Evolutionary conservation across 805 yeast genomes (phyloP), one percentile per base, ranked within the genome.

Genomic region (Ogataea haglerorum): DNA sequence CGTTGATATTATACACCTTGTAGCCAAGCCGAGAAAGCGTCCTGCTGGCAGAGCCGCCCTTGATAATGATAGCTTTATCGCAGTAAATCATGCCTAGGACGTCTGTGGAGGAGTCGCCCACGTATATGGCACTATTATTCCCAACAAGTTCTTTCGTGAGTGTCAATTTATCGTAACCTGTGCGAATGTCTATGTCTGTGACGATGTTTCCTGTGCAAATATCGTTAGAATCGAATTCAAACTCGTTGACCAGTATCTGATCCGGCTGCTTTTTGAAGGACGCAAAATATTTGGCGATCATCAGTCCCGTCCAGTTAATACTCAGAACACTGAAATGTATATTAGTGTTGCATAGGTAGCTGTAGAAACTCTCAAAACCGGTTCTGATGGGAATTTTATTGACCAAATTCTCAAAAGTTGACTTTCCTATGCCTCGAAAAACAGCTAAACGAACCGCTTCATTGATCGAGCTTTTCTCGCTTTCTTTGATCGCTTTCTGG

Each of bases 101-200:
- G 60, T 81, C 88, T 0, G 85, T 79, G 0, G 73, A 52, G 41
- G 85, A 77, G 49, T 81, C 88, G 1, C 88, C 88, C 12, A 80
- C 62, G 51, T 80, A 81, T 16, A 69, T 36, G 14, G 40, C 16
- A 0, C 50, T 38, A 34, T 8, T 62, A 35, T 5, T 32, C 19
- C 5, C 48, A 30, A 1, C 63, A 45, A 15, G 45, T 23, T 19
- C 34, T 3, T 65, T 53, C 10, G 48, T 21, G 12, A 48, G 38
- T 6, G 49, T 45, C 15, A 65, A 56, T 52, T 80, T 81, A 54
- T 80, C 85, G 5, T 55, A 52, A 0, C 82, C 84, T 0, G 83
- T 79, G 14, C 83, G 60, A 5, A 79, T 53, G 18, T 58, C 58
- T 2, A 45, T 36, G 12, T 40, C 25, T 6, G 48, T 29, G 24